phyloP scores from a whole-genome alignment of 1,139 yeast genomes.

The Pichia sp. region DNA sequence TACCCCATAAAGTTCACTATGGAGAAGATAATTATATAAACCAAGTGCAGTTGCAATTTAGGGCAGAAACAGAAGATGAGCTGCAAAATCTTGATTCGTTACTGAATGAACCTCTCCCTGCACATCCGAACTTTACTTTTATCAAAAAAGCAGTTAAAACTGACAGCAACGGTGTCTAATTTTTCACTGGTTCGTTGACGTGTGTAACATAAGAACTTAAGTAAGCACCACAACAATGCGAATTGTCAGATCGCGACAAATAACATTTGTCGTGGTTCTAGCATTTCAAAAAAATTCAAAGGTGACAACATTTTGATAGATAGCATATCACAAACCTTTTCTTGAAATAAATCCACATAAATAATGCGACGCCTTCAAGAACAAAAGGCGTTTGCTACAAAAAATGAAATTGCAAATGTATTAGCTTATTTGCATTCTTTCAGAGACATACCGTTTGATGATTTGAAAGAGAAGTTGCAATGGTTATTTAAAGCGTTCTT shows the following conservation, averaged over 20 bases:
- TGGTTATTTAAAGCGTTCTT: not conserved
- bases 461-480: not conserved
- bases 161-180: too few relatives aligned
- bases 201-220: too few relatives aligned
- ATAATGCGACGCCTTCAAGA: not conserved
- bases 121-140: not conserved
- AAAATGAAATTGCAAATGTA: not conserved
- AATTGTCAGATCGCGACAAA: too few relatives aligned
- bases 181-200: too few relatives aligned
- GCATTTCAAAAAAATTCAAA: too few relatives aligned
- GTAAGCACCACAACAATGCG: too few relatives aligned
- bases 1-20: conserved; percentile 9
- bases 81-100: not conserved
- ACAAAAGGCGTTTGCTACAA: not conserved
- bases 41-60: conserved; percentile 9
- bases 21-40: conserved; percentile 10
- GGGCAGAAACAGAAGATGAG: conserved; percentile 2
- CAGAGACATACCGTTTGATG: not conserved
- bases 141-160: not conserved
- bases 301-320: too few relatives aligned
- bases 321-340: not conserved
- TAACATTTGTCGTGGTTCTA: too few relatives aligned
- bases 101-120: not conserved
- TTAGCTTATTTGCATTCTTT: not conserved
- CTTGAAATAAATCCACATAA: not conserved